Evolutionary conservation across 371 early-diverging fungal genomes (phyloP).

Genomic region (Rhizopus arrhizus): DNA sequence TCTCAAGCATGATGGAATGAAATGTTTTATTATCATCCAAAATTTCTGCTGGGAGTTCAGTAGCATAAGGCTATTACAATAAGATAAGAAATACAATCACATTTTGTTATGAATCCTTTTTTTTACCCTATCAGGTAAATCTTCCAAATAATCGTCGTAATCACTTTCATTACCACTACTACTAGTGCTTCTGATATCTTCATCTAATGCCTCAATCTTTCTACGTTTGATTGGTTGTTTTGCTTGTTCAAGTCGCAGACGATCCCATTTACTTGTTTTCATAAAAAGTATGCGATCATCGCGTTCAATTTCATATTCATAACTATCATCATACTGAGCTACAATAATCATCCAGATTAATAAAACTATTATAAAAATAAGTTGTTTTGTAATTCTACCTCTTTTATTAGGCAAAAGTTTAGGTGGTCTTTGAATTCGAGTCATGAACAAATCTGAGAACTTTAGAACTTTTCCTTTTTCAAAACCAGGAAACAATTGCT

Average conservation of each 20-base stretch:
- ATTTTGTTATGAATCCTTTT: no score
- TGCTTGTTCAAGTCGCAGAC: slow-evolving; percentile 20
- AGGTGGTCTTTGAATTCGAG: slow-evolving; percentile 39
- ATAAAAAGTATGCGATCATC: slow-evolving; percentile 46
- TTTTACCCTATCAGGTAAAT: slow-evolving; percentile 7
- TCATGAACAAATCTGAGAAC: slow-evolving; percentile 71
- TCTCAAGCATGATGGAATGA: slow-evolving; percentile 69
- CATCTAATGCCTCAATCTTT: slow-evolving; percentile 28
- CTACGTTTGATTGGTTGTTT: slow-evolving; percentile 32
- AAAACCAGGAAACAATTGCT: slow-evolving; percentile 67
- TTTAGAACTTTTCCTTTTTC: slow-evolving; percentile 62
- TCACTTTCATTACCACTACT: slow-evolving; percentile 25
- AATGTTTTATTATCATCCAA: slow-evolving; percentile 43
- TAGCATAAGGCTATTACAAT: neutral
- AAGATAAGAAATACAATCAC: no score
- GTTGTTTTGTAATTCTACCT: slow-evolving; percentile 23
- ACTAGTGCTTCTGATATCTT: slow-evolving; percentile 18
- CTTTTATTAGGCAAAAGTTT: slow-evolving; percentile 33
- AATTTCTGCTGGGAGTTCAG: neutral
- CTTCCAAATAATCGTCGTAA: slow-evolving; percentile 22
- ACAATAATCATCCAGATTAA: neutral
- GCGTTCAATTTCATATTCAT: slow-evolving; percentile 47
- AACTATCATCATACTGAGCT: slow-evolving; percentile 46
- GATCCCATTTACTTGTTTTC: slow-evolving; percentile 36
- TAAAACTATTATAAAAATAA: slow-evolving; percentile 1